Evolutionary conservation across 2,329 filamentous ascomycete genomes (phyloP).

Genomic region (Fusarium veterinarium): DNA sequence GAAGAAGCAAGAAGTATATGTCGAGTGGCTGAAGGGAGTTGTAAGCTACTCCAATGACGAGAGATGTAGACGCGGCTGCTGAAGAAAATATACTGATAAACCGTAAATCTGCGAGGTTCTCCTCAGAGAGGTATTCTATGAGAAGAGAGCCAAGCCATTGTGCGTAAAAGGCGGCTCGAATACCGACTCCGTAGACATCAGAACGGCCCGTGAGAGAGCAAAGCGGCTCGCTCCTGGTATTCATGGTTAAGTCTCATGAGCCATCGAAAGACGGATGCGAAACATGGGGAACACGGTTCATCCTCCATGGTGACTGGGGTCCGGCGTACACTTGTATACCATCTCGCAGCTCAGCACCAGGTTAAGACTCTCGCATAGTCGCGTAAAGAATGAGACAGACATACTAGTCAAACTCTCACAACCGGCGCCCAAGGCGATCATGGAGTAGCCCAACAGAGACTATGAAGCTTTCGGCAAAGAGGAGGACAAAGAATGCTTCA

Average conservation of each 20-base stretch:
- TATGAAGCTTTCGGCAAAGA: not conserved
- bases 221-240: constrained; percentile 6
- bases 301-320: not conserved
- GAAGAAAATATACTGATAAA: constrained; percentile 50
- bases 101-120: constrained; percentile 45
- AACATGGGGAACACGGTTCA: not conserved
- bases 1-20: constrained; percentile 48
- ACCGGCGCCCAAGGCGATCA: constrained; percentile 7
- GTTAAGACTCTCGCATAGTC: not conserved
- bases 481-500: constrained; percentile 11
- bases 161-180: constrained; percentile 50
- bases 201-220: constrained; percentile 45
- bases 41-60: constrained; percentile 44
- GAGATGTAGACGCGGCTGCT: constrained; percentile 41
- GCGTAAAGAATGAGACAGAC: not conserved
- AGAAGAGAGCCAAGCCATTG: constrained; percentile 52
- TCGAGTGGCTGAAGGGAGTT: constrained; percentile 44
- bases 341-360: not conserved
- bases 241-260: not conserved
- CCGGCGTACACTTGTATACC: constrained; percentile 40
- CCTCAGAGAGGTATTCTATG: constrained; percentile 47
- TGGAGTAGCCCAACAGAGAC: constrained; percentile 20
- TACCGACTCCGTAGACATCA: constrained; percentile 51
- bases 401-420: constrained; percentile 13
- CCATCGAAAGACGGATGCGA: not conserved